A percentile compares a stretch with the other conserved stretches of the same genome.
phyloP scores from a whole-genome alignment of 1,284 basidiomycete species.

The Prillingera fragicola region DNA sequence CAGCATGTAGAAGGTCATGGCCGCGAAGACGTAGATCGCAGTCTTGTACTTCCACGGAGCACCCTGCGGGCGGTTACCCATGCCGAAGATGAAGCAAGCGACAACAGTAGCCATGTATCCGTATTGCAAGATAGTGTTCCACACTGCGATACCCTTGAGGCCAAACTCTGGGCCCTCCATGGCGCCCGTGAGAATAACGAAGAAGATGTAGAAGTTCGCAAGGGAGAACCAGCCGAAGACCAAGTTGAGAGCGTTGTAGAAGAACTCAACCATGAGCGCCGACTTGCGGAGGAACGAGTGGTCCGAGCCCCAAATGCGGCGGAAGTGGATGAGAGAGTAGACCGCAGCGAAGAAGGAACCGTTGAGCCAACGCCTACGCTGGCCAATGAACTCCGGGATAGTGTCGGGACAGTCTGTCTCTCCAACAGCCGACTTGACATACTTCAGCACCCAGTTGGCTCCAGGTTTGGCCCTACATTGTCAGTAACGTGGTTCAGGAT shows the following conservation, averaged over 20 bases:
- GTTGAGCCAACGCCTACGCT: slow-evolving; percentile 53
- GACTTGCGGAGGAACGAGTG: slow-evolving; percentile 74
- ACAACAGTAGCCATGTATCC: slow-evolving; percentile 76
- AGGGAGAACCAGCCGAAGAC: slow-evolving; percentile 86
- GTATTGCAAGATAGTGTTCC: slow-evolving; percentile 56
- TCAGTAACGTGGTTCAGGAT: slow-evolving; percentile 1
- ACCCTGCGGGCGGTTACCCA: slow-evolving; percentile 91
- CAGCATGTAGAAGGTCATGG: slow-evolving; percentile 67
- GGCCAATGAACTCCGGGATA: slow-evolving; percentile 90
- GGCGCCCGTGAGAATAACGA: slow-evolving; percentile 82
- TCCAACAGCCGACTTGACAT: slow-evolving; percentile 89
- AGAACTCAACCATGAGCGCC: slow-evolving; percentile 68
- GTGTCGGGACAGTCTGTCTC: slow-evolving; percentile 96
- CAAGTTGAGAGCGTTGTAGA: slow-evolving; percentile 84
- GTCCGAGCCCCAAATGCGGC: slow-evolving; percentile 77
- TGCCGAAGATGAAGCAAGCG: slow-evolving; percentile 86
- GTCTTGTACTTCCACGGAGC: slow-evolving; percentile 79
- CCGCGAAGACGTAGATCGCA: slow-evolving; percentile 68
- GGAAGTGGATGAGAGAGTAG: slow-evolving; percentile 57
- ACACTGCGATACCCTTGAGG: slow-evolving; percentile 42
- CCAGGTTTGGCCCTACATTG: slow-evolving; percentile 69
- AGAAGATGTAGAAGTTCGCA: slow-evolving; percentile 94
- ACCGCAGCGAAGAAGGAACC: slow-evolving; percentile 91
- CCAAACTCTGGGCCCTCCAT: slow-evolving; percentile 71
- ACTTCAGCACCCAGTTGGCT: slow-evolving; percentile 87